Conservation (phyloP, 441 rosid genomes). For the Aleurites moluccanus region DNA sequence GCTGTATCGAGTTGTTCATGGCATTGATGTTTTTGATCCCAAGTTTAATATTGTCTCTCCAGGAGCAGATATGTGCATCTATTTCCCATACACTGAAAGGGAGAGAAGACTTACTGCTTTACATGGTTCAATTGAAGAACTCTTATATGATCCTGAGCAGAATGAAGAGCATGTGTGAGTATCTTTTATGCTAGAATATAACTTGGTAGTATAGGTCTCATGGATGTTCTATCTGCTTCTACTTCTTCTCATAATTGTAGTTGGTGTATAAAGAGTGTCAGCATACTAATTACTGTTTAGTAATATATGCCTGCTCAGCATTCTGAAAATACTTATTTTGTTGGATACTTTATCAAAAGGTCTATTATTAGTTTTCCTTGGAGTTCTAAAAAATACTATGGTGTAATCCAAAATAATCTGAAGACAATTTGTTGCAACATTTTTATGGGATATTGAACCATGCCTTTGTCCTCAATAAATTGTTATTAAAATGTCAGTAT, state of each 20-base stretch:
- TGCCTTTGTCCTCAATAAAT: neutral
- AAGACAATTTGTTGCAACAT: neutral
- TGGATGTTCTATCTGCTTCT: neutral
- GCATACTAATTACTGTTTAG: neutral
- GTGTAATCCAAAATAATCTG: neutral
- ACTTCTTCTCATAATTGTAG: neutral
- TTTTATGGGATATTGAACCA: neutral
- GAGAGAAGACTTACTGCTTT: constrained; percentile 56
- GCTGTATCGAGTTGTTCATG: constrained; percentile 62
- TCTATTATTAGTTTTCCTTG: neutral
- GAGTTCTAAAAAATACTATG: neutral
- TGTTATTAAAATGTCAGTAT: neutral
- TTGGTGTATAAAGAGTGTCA: neutral
- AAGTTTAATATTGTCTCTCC: constrained; percentile 79
- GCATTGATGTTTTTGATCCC: constrained; percentile 67
- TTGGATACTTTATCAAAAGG: neutral
- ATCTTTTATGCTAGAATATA: neutral
- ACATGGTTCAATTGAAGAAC: constrained; percentile 58
- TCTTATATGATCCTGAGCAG: constrained; percentile 53
- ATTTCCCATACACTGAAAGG: constrained; percentile 57
- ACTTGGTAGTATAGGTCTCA: neutral
- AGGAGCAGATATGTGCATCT: constrained; percentile 67
- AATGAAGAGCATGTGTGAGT: constrained; percentile 63
- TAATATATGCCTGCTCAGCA: too few species aligned
- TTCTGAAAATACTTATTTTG: neutral